Conservation (phyloP, 164 flowering plant species). For the Nelumbo lutea region DNA sequence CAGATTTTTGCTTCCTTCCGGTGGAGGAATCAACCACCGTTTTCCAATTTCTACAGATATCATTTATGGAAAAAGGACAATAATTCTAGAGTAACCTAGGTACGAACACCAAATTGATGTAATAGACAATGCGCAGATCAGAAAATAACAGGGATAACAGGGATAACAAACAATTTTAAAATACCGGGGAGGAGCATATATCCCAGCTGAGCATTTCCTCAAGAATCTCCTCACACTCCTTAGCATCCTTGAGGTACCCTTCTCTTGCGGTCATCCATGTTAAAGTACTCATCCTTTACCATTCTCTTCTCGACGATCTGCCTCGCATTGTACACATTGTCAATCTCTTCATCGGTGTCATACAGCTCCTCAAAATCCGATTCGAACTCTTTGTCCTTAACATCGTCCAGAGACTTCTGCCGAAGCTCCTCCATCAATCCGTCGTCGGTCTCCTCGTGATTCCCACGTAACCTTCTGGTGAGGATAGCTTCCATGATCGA, state of each 20-base stretch:
- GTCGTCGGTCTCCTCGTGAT: constrained; percentile 76
- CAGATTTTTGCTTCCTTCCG: too few species aligned
- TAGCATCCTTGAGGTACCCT: constrained; percentile 58
- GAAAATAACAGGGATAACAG: too few species aligned
- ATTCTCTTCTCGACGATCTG: constrained; percentile 48
- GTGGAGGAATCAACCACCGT: too few species aligned
- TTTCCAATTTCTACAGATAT: too few species aligned
- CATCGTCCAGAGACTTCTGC: constrained; percentile 38
- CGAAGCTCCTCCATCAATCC: constrained; percentile 54
- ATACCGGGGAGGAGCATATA: constrained; percentile 85
- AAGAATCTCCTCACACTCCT: constrained; percentile 67
- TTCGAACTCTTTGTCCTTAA: constrained; percentile 52
- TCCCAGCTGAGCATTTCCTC: constrained; percentile 94
- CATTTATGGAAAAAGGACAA: too few species aligned
- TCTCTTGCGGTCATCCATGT: constrained; percentile 75
- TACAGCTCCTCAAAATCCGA: constrained; percentile 52
- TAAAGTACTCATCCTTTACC: constrained; percentile 50
- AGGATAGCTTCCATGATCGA: constrained; percentile 53
- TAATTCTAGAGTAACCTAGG: too few species aligned
- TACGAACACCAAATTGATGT: too few species aligned
- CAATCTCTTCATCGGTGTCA: constrained; percentile 77
- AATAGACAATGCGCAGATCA: too few species aligned
- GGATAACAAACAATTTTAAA: too few species aligned
- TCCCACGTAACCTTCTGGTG: constrained; percentile 41
- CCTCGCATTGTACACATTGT: constrained; percentile 59